Base-by-base conservation (phyloP, 1,284 basidiomycete genomes). In the Trichosporon ovoides region DNA sequence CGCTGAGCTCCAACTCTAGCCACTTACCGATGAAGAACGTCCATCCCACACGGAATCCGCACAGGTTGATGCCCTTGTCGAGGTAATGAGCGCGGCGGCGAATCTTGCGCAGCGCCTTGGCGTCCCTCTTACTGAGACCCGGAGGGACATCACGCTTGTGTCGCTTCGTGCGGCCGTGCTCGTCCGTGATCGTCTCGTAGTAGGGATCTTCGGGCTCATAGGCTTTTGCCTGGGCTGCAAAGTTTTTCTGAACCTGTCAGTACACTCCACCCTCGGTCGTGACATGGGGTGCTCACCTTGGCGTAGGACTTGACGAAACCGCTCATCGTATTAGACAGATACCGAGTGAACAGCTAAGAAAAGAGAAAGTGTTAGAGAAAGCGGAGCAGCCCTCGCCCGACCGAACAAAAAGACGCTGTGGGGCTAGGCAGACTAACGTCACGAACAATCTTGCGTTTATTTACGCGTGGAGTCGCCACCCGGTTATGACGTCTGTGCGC, bases 1-100 rank as follows among this genome's bases (percentile, higher is more conserved):
- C n/a, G n/a, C 38, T 20, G 14, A 46, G 40, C 19, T 16, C 7
- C 38, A 43, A 5, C 22, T 4, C 16, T n/a, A 14, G 20, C 24
- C 18, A 72, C 80, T 58, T 56, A 82, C 82, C 82, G 54, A 92
- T 87, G 75, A 88, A 88, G 22, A 88, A 85, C 1, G 80, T 80
- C 86, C 87, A 95, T 5, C 94, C 93, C 62, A 96, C 92, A 10
- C 85, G 84, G 60, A 96, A 77, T 2, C 93, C 91, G 66, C 87
- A 90, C 11, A 97, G 56, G 50, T 74, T 81, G 80, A 97, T 89
- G 7, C 90, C 88, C 76, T 92, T 94, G 81, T 98, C 94, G 57
- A 98, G 87, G 71, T 87, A 85, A 71, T 93, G 91, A 0, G 94
- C 93, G 9, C 93, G 63, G 53, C 81, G 80, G 71, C 89, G 84